These are phyloP conservation scores for Aspergillus fructus DNA, from an alignment of 2,329 filamentous ascomycete genomes.

Conservation along the genomic window DNA sequence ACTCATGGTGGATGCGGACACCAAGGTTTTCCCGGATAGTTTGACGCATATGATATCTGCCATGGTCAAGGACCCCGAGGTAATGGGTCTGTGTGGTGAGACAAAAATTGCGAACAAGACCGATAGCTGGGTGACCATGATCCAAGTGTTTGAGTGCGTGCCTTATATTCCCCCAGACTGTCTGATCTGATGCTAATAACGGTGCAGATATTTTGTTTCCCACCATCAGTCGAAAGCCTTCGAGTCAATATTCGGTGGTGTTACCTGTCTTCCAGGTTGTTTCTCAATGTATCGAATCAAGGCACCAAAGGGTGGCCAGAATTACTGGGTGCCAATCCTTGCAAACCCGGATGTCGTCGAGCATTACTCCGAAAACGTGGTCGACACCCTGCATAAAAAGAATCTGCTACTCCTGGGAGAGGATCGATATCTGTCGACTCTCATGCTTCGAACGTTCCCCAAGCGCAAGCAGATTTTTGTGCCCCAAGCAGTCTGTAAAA, in stretches of 20 bases:
- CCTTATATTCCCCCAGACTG: not conserved
- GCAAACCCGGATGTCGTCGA: constrained; percentile 98
- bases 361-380: constrained; percentile 98
- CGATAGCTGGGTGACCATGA: constrained; percentile 91
- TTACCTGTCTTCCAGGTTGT: constrained; percentile 95
- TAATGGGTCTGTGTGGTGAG: constrained; percentile 98
- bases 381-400: constrained; percentile 97
- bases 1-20: constrained; percentile 99
- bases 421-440: constrained; percentile 90
- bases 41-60: constrained; percentile 98
- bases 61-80: constrained; percentile 98
- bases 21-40: constrained; percentile 97
- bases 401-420: constrained; percentile 88
- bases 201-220: constrained; percentile 80
- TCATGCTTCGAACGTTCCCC: constrained; percentile 98
- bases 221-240: constrained; percentile 97
- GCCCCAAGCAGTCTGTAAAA: constrained; percentile 98
- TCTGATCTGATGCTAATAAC: not conserved
- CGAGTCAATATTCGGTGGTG: constrained; percentile 97
- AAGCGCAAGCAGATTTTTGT: constrained; percentile 99
- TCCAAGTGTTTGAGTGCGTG: constrained; percentile 88
- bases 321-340: constrained; percentile 99
- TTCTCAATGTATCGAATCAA: constrained; percentile 99
- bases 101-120: constrained; percentile 99
- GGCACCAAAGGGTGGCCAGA: constrained; percentile 94